Base-by-base conservation (phyloP, 176 grass and related monocot genomes). In the Raddia distichophylla region DNA sequence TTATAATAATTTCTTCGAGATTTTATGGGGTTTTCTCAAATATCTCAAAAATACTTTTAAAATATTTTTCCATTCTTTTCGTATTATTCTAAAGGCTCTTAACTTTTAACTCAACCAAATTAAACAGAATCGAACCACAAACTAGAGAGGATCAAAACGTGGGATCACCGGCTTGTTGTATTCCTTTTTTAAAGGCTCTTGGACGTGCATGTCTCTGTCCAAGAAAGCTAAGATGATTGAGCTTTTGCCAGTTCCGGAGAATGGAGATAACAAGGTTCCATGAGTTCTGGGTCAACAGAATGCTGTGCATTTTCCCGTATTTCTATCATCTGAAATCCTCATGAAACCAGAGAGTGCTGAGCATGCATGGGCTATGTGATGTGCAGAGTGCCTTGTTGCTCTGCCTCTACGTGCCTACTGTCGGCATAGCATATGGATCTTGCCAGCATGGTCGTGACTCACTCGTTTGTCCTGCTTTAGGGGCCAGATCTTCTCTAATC, bases 401-500 rank as follows among this genome's bases (percentile, higher is more conserved):
- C 27, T 27, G 27, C 27, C 27, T 27, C 27, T 27, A 27, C 27
- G 27, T 27, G 27, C 27, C 27, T 27, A 27, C 27, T 27, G 27
- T 27, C 27, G 27, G 27, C 27, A 27, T 27, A 27, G 1, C 7
- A 44, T 11, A 22, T 5, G 43, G 43, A 49, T 10, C 46, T 51
- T 14, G 22, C 67, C 67, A 82, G 79, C 67, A 62, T 72, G 67
- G 9, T 34, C 56, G 16, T 81, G 67, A 71, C 15, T 60, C 44
- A 60, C 46, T 47, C 10, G 37, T 80, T 61, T 82, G 55, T 72
- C 55, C 44, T 71, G 17, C 43, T 20, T 6, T 20, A 61, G 43
- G 22, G 45, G 59, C 52, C 17, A 13, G 40, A 80, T 59, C 5
- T 33, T 34, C 42, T 33, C 54, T 60, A 15, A 10, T 34, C 42